Evolutionary conservation across 768 basidiomycete genomes (phyloP), one percentile per base, ranked within the genome.

Genomic region (Tulasnella calospora): DNA sequence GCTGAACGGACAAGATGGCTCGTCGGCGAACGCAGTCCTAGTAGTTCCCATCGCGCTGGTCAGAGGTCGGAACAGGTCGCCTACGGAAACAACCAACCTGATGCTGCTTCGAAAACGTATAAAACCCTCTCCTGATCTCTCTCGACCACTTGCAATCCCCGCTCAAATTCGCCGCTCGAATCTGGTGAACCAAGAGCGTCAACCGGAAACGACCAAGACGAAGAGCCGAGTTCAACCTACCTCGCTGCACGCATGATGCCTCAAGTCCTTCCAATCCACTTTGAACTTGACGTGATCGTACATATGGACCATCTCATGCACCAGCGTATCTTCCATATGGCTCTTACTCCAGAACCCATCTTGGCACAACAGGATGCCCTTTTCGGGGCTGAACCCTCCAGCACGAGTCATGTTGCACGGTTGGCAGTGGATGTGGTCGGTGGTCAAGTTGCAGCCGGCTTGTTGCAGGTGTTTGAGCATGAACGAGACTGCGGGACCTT

Each of bases 161-260:
- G 80, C 94, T 94, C 73, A 99, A 84, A 83, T 90, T 97, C 80
- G 95, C 97, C 0, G 98, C 96, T 67, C 98, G 91, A 83, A 99
- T 98, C 97, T 99, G 44, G 2, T 12, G 1, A 15, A 44, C 1
- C 41, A 44, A 40, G 71, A 8, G 33, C 70, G n/a, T 30, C 44
- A 47, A 71, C 17, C 51, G 41, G 9, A 57, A 19, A 21, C 8
- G 23, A 41, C 10, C n/a, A 10, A 40, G 33, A 13, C 10, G 30
- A 46, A 57, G 12, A 33, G 30, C 2, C 44, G 40, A 38, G 3
- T 10, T 10, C 44, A 44, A 81, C 90, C 82, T 80, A 97, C 97
- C 90, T 99, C 97, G 82, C 93, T 95, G 84, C 98, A 99, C 3
- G 97, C 98, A 83, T 98, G 95, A 86, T 98, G 96, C 78, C 95